Percentiles rank a stretch among this genome's conserved stretches.
Evolutionary conservation across 2,329 filamentous ascomycete species (phyloP).

Genomic region (Leptoxyphium fumago): DNA sequence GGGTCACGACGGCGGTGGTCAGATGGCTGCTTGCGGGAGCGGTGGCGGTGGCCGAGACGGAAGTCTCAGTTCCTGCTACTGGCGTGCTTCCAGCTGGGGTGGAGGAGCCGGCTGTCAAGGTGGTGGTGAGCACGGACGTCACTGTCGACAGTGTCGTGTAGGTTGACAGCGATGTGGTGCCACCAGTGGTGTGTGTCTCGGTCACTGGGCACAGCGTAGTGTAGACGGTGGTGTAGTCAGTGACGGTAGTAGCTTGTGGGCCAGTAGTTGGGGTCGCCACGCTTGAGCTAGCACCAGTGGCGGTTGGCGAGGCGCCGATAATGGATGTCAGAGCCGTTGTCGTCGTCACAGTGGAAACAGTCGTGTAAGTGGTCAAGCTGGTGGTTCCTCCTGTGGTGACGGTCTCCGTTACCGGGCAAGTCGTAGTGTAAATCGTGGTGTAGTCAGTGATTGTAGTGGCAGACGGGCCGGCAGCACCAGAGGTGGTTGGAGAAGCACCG

Average conservation of each 20-base stretch:
- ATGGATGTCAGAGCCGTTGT: background rate
- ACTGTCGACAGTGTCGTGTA: conserved; percentile 6
- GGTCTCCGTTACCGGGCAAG: background rate
- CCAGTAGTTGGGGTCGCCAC: background rate
- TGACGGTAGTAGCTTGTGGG: conserved; percentile 3
- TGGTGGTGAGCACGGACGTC: conserved; percentile 10
- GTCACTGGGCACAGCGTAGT: conserved; percentile 5
- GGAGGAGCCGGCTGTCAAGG: conserved; percentile 4
- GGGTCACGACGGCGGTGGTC: conserved; percentile 3
- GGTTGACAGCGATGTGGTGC: conserved; percentile 3
- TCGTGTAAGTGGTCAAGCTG: background rate
- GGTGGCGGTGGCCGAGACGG: conserved; percentile 13
- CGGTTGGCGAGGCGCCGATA: background rate
- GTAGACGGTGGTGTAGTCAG: conserved; percentile 3
- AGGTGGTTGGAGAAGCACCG: background rate
- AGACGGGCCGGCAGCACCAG: background rate
- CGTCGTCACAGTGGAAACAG: background rate
- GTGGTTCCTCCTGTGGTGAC: background rate
- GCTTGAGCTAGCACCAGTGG: background rate
- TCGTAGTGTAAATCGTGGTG: background rate
- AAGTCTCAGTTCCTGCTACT: conserved; percentile 1
- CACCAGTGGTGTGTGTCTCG: conserved; percentile 4
- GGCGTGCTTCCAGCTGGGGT: conserved; percentile 3
- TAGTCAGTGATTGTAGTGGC: background rate
- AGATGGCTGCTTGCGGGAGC: conserved; percentile 20